Conservation (phyloP, 2,329 filamentous ascomycete genomes). For the Cladosporium cucumerinum region DNA sequence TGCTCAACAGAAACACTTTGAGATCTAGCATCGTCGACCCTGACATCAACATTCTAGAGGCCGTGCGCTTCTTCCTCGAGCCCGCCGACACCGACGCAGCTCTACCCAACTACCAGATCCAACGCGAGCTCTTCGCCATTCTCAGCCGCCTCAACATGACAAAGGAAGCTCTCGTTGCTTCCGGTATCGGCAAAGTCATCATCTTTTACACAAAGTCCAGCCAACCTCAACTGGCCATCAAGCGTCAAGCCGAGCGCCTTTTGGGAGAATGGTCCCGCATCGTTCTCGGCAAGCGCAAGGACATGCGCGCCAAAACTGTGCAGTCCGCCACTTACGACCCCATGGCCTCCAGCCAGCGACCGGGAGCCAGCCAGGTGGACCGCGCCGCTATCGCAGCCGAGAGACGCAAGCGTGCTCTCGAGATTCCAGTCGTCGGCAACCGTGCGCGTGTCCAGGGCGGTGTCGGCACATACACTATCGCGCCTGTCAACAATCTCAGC, state of each 20-base stretch:
- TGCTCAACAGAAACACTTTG: conserved; percentile 86
- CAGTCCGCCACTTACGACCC: conserved; percentile 59
- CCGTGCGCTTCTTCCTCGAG: conserved; percentile 95
- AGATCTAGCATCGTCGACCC: conserved; percentile 84
- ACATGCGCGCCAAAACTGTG: conserved; percentile 83
- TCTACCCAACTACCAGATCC: conserved; percentile 93
- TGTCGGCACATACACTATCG: conserved; percentile 60
- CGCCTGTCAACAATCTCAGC: conserved; percentile 54
- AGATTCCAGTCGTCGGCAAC: conserved; percentile 53
- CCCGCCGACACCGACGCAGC: conserved; percentile 83
- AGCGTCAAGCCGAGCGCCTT: conserved; percentile 88
- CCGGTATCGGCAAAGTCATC: conserved; percentile 92
- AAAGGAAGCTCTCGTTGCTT: conserved; percentile 85
- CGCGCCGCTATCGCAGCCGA: conserved; percentile 45
- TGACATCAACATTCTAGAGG: conserved; percentile 90
- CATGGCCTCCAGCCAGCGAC: conserved; percentile 31
- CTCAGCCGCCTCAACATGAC: conserved; percentile 79
- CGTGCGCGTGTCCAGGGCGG: conserved; percentile 57
- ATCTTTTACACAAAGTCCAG: conserved; percentile 97
- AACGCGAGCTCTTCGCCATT: conserved; percentile 85
- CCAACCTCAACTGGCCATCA: conserved; percentile 81
- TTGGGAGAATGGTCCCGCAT: conserved; percentile 93
- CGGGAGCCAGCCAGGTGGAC: conserved; percentile 33
- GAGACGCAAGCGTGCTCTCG: conserved; percentile 51
- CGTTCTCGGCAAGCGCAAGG: conserved; percentile 79